Evolutionary conservation across 495 filamentous ascomycete genomes (phyloP), one percentile per base, ranked within the genome.

Genomic region (Collariella sp.): DNA sequence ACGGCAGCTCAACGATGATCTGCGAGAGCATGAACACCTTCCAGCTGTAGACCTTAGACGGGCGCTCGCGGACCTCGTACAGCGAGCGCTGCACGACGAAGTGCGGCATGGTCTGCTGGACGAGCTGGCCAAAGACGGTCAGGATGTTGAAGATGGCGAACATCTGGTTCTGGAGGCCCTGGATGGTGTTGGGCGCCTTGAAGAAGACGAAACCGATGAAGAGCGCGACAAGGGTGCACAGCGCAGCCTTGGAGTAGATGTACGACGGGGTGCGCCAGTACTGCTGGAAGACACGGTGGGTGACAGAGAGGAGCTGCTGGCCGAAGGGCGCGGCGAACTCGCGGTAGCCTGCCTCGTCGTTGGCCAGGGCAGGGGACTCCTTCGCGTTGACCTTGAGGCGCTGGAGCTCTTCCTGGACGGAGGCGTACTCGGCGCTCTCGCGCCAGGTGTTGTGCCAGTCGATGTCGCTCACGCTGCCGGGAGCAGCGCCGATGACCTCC

Each of bases 171-270:
- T 91, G 87, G 16, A 95, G 78, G 36, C 88, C 89, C 67, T 93
- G 87, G 2, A 84, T 68, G 16, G 77, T 79, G 64, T 82, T 86
- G 24, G 78, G 71, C 7, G 86, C 79, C 18, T 81, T 76, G 79
- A 79, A 89, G 72, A 96, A 95, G 20, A 87, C 87, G 69, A 96
- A 91, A 12, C 89, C 89, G 64, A 91, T 89, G 72, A 94, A 94
- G 4, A 95, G 71, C 1, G 78, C 79, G 56, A 83, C 72, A 23
- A 77, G 62, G 23, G 75, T 63, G 59, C 80, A 84, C 36, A 87
- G 78, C 18, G 72, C 65, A 10, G 69, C 52, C 69, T 84, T 83
- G 43, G 87, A 86, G 66, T 88, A 91, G 59, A 95, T 84, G 70
- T 96, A 96, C 0, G 78, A 76, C 2, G 89, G 90, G 10, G 84